Conservation (phyloP, 768 basidiomycete genomes). For the Mycena vulgaris region DNA sequence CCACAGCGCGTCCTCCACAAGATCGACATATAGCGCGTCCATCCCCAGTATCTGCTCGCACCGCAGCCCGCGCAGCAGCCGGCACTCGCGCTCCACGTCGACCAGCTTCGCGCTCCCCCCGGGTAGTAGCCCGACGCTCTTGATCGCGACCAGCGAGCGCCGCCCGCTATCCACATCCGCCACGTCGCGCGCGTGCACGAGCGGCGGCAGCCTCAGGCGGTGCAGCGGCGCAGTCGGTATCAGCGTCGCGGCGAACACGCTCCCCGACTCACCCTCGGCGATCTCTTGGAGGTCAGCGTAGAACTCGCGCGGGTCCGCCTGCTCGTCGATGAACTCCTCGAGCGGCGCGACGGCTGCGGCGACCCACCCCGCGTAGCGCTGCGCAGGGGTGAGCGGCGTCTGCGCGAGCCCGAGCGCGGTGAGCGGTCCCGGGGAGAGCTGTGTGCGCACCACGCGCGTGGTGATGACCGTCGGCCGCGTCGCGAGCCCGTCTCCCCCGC, state of each 20-base stretch:
- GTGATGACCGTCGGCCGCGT: conserved; percentile 55
- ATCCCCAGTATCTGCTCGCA: conserved; percentile 77
- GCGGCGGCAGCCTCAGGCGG: conserved; percentile 58
- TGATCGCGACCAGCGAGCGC: conserved; percentile 78
- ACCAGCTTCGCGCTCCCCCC: conserved; percentile 73
- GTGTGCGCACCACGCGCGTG: conserved; percentile 37
- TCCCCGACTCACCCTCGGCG: conserved; percentile 88
- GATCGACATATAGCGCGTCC: conserved; percentile 80
- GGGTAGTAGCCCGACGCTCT: conserved; percentile 75
- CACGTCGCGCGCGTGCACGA: conserved; percentile 55
- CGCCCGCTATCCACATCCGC: conserved; percentile 52
- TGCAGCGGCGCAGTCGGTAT: conserved; percentile 52
- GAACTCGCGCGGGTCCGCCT: conserved; percentile 71
- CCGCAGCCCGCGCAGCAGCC: conserved; percentile 67
- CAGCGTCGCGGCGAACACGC: conserved; percentile 63
- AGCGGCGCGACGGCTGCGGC: conserved; percentile 72
- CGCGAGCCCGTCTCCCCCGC: conserved; percentile 27
- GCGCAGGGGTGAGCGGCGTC: conserved; percentile 49
- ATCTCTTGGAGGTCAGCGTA: conserved; percentile 83
- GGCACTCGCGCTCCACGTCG: conserved; percentile 75
- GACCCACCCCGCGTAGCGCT: conserved; percentile 75
- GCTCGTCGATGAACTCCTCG: conserved; percentile 74
- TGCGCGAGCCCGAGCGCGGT: conserved; percentile 37
- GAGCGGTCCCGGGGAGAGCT: conserved; percentile 39
- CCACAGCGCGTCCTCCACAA: conserved; percentile 81